Base-by-base conservation (phyloP, 345 rosid genomes). In the Carallia brachiata region DNA sequence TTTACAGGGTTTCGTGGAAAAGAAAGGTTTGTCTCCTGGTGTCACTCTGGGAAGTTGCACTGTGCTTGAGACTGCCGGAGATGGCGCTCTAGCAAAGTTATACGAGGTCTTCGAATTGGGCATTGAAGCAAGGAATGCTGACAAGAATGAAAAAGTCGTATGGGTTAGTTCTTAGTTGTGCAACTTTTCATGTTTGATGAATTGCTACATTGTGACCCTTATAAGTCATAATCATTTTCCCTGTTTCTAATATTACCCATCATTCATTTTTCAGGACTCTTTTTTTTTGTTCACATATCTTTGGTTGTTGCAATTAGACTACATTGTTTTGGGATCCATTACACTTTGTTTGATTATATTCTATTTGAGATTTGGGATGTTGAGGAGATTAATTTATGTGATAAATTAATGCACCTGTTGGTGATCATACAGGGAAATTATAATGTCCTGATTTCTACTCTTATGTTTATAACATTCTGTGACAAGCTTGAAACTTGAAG, bases 1-100 rank as follows among this genome's bases (percentile, higher is more conserved):
- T 70, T 75, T 92, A 73, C 88, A 74, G 81, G 71, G 70, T 6
- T 87, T 70, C 71, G 74, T 83, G 16, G 86, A 80, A 70, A 89
- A 68, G 73, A 81, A 79, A 69, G 86, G 89, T 2, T 80, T 87
- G 84, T 80, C 88, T 64, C 77, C 89, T 69, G 90, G 92, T 15
- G 68, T 90, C 68, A 82, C 78, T 67, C 75, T 92, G 19, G 92
- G 97, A 55, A 90, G 83, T 69, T 90, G 87, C 78, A 84, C 79
- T 17, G 67, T 88, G 69, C 94, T 92, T 68, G 92, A 92, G 67
- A 66, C 89, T 77, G 96, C 94, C 2, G 98, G 98, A 67, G 80
- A 82, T 48, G 94, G 94, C 34, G 91, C 90, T 75, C 79, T 68
- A 69, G 74, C 89, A 28, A 32, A 66, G 70, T 91, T 92, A 80